Evolutionary conservation across 495 filamentous ascomycete genomes (phyloP).

Genomic region (Annulohypoxylon stygium): DNA sequence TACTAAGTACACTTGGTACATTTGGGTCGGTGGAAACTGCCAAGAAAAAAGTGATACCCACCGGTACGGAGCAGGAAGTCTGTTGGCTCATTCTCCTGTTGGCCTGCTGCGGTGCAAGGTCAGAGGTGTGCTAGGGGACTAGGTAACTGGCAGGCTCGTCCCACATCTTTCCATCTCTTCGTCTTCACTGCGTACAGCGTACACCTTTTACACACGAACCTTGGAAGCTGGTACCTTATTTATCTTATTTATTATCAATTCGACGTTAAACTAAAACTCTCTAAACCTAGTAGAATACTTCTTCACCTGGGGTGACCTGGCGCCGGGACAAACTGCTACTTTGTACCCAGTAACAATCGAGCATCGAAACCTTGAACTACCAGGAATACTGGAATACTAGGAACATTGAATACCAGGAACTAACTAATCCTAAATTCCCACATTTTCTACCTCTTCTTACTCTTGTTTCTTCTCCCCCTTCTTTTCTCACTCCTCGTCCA

Average conservation of each 20-base stretch:
- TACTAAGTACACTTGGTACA: constrained; percentile 7
- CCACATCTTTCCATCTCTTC: constrained; percentile 5
- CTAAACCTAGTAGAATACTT: constrained; percentile 25
- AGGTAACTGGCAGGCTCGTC: constrained; percentile 10
- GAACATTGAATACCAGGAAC: not conserved
- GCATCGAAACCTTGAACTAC: too few species aligned
- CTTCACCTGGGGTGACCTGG: constrained; percentile 49
- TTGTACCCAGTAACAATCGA: not conserved
- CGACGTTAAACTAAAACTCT: constrained; percentile 31
- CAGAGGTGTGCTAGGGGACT: constrained; percentile 2
- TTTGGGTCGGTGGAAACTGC: constrained; percentile 39
- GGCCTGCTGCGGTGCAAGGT: constrained; percentile 16
- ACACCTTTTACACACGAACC: not conserved
- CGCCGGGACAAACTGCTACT: constrained; percentile 40
- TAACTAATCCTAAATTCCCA: constrained; percentile 38
- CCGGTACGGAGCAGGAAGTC: constrained; percentile 40
- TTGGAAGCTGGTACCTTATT: constrained; percentile 22
- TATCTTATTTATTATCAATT: constrained; percentile 41
- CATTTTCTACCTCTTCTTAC: constrained; percentile 37
- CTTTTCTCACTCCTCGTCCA: constrained; percentile 11
- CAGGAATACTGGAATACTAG: too few species aligned
- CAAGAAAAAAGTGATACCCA: constrained; percentile 45
- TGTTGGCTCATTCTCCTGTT: constrained; percentile 33
- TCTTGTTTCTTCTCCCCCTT: constrained; percentile 22
- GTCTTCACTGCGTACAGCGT: not conserved